Evolutionary conservation across 352 stramenopile genomes (phyloP), one percentile per base, ranked within the genome.

Genomic region (Aphanomyces euteiches): DNA sequence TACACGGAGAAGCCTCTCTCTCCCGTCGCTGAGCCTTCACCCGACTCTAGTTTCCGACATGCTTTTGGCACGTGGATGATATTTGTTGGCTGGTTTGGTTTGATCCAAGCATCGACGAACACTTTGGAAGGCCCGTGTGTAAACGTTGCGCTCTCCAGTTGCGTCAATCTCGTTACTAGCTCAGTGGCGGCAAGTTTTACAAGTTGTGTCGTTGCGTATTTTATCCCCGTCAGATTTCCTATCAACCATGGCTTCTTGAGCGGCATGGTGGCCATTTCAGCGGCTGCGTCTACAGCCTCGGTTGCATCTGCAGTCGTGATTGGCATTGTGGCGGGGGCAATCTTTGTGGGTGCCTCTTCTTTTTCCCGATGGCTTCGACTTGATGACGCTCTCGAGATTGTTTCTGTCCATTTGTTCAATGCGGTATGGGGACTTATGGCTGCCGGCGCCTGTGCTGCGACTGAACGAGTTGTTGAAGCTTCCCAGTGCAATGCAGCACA

Each of bases 231-330:
- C 19, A 19, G 36, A 28, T 37, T 61, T 37, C 54, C 54, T 12
- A 37, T 37, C 54, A 63, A 70, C 64, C 45, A 70, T 34, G 64
- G 64, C 3, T n/a, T 70, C 5, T 28, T 70, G 1, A 61, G 64
- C 54, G 64, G 64, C 40, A 36, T 70, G 10, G 64, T 70, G 7
- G 64, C 64, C 39, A 70, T 70, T 10, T 70, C 64, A 13, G 64
- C 64, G 8, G 21, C 64, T 5, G 47, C 64, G 40, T 39, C 45
- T 28, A 15, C 54, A 3, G 64, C 59, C 19, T 21, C 39, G 12
- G n/a, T 50, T 15, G 10, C 40, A 8, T 28, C 8, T 4, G 64
- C 64, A 19, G 39, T 61, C 19, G 4, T 48, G 4, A 70, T 70
- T n/a, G 64, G 64, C 7, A 21, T 39, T 17, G 19, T 47, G 7